phyloP scores from a whole-genome alignment of 768 basidiomycete species.

The Lactifluus subvellereus region DNA sequence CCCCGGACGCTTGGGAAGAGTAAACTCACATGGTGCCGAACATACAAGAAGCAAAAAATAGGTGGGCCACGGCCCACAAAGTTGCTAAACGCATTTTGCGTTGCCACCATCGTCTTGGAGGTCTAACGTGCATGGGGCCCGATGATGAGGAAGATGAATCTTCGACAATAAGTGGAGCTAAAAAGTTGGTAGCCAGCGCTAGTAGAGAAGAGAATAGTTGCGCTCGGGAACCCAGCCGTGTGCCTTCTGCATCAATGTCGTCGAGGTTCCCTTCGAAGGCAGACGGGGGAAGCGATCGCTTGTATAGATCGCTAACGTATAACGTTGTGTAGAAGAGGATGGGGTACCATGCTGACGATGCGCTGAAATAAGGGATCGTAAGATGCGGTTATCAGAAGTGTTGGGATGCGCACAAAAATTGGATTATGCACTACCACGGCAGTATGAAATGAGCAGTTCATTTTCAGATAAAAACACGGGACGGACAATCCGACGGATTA shows the following conservation, averaged over 20 bases:
- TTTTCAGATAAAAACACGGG: slow-evolving; percentile 11
- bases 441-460: background rate
- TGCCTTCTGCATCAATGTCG: slow-evolving; percentile 57
- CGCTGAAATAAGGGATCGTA: slow-evolving; percentile 35
- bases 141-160: background rate
- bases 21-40: slow-evolving; percentile 70
- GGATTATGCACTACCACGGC: slow-evolving; percentile 56
- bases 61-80: slow-evolving; percentile 75
- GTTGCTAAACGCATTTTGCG: slow-evolving; percentile 54
- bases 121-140: background rate
- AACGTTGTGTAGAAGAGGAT: slow-evolving; percentile 82
- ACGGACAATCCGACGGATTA: slow-evolving; percentile 43
- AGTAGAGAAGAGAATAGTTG: slow-evolving; percentile 73
- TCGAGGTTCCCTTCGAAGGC: slow-evolving; percentile 29
- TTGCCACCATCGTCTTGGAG: slow-evolving; percentile 19
- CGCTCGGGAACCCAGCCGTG: slow-evolving; percentile 77
- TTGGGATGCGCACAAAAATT: slow-evolving; percentile 55
- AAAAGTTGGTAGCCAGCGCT: slow-evolving; percentile 58
- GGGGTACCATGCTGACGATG: slow-evolving; percentile 91
- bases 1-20: slow-evolving; percentile 1
- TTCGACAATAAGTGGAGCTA: slow-evolving; percentile 60
- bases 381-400: background rate
- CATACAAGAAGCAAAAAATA: slow-evolving; percentile 73
- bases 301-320: slow-evolving; percentile 86
- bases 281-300: slow-evolving; percentile 36